Base-by-base conservation (phyloP, 768 basidiomycete species). In the Cubamyces lactineus region DNA sequence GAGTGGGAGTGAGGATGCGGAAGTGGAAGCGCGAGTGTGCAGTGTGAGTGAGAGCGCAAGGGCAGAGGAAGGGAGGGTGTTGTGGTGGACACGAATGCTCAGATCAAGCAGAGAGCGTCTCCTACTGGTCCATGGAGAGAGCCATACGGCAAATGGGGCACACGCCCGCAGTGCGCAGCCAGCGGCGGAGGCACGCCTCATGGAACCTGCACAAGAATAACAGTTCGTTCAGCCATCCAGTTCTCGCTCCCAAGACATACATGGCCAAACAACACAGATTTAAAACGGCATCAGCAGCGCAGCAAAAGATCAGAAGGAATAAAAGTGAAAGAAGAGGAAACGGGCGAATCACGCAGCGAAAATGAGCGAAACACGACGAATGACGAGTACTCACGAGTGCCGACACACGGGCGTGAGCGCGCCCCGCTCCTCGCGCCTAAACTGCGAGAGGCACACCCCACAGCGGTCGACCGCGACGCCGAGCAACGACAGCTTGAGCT, bases 371-470 rank as follows among this genome's bases (percentile, higher is more conserved):
- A n/a, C n/a, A n/a, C n/a, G n/a, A n/a, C n/a, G n/a, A n/a, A n/a
- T n/a, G n/a, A 38, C 26, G 39, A 60, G 48, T 11, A 74, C 78
- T 68, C 52, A 84, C 70, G 81, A 77, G 75, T 92, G 90, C 63
- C 76, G 78, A 71, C 90, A 92, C 19, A 70, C 74, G 15, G 82
- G 81, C 3, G 83, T 81, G 72, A 89, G 68, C 38, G 81, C 81
- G 15, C 82, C 88, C 58, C 69, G 66, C 60, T 92, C 86, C 17
- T 74, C 82, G 8, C 75, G 78, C 73, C 78, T 85, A 75, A 90
- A 92, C 74, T 87, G 87, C 49, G 79, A 81, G 71, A 91, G 75
- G 70, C 91, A 92, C 52, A 91, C 86, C 42, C 86, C 82, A 72
- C 91, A 93, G 68, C 84, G 84, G 64, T 87, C 84, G 38, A 92